Conservation (phyloP, 345 rosid genomes). For the Brassica incana region DNA sequence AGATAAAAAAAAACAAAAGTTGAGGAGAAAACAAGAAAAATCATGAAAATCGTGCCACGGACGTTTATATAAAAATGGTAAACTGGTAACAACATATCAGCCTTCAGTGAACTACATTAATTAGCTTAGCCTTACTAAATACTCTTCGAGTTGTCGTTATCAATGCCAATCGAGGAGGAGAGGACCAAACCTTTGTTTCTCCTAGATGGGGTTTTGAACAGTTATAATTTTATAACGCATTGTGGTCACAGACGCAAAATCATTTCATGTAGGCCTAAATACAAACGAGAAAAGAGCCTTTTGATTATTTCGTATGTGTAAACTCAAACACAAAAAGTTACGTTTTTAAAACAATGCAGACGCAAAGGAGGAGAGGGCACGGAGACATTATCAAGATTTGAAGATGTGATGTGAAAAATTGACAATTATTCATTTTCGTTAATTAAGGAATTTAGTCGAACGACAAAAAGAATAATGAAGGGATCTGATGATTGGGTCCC, state of each 20-base stretch:
- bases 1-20: background rate
- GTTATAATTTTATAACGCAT: background rate
- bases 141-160: conserved; percentile 30
- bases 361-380: conserved; percentile 7
- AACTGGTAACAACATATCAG: conserved; percentile 12
- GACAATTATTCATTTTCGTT: conserved; percentile 18
- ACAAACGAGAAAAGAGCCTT: background rate
- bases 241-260: background rate
- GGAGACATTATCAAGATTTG: conserved; percentile 16
- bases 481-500: conserved; percentile 21
- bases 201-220: background rate
- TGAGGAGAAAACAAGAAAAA: conserved; percentile 1
- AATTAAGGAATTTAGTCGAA: conserved; percentile 11
- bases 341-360: background rate
- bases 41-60: conserved; percentile 3
- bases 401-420: conserved; percentile 31
- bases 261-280: background rate
- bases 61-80: conserved; percentile 23
- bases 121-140: conserved; percentile 13
- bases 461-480: conserved; percentile 37
- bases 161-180: conserved; percentile 5
- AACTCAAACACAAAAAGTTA: background rate
- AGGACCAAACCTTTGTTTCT: conserved; percentile 24
- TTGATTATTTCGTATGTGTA: background rate
- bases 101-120: conserved; percentile 25